Conservation (phyloP, 768 basidiomycete species). For the Lentinula guzmanii region DNA sequence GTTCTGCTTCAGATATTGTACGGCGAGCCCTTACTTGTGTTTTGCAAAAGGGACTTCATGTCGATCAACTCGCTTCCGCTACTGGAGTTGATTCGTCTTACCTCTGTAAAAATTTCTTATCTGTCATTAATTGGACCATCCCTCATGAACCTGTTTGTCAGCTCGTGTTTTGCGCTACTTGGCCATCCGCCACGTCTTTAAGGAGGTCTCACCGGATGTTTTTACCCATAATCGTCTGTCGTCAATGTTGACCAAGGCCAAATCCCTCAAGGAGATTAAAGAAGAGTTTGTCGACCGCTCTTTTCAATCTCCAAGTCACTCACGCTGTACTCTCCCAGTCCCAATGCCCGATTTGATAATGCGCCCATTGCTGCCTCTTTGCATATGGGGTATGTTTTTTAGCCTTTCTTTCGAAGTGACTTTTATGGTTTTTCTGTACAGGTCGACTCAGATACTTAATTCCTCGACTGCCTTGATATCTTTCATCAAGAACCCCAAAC, state of each 20-base stretch:
- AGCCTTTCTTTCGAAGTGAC: not conserved
- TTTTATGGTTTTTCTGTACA: not conserved
- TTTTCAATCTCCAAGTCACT: not conserved
- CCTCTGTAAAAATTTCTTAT: constrained; percentile 19
- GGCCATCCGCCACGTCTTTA: constrained; percentile 28
- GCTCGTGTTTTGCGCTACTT: constrained; percentile 28
- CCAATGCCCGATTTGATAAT: constrained; percentile 12
- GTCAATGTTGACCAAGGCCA: constrained; percentile 22
- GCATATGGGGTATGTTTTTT: constrained; percentile 10
- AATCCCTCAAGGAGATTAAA: constrained; percentile 19
- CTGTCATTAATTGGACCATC: not conserved
- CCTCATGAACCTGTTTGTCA: constrained; percentile 4
- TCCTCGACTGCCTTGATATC: not conserved
- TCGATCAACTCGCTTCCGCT: constrained; percentile 25
- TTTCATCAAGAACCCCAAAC: constrained; percentile 3
- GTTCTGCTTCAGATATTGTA: not conserved
- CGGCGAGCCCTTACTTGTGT: not conserved
- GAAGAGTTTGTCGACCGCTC: constrained; percentile 16
- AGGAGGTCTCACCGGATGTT: constrained; percentile 24
- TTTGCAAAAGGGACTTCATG: constrained; percentile 22
- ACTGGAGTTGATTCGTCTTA: constrained; percentile 21
- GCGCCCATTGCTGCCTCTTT: constrained; percentile 14
- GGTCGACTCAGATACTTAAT: not conserved
- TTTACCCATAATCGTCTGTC: constrained; percentile 31
- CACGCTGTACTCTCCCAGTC: constrained; percentile 7